phyloP scores from a whole-genome alignment of 345 rosid species.

The Heritiera fomes region DNA sequence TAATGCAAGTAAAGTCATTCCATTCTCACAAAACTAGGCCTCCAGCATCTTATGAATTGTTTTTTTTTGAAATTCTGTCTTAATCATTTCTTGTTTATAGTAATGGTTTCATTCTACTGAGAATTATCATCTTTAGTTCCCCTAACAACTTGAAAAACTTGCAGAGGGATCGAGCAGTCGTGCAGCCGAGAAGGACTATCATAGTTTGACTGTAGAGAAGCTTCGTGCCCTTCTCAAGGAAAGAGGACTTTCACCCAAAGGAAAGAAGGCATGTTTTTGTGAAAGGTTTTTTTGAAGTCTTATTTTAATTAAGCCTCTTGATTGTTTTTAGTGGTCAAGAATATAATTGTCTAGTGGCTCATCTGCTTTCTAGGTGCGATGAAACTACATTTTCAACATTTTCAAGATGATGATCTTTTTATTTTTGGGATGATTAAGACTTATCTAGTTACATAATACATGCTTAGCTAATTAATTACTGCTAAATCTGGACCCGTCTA shows the following conservation, averaged over 20 bases:
- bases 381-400: too few species aligned
- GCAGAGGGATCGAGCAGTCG: conserved; percentile 68
- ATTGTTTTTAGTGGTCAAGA: background rate
- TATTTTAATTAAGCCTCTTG: background rate
- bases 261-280: conserved; percentile 71
- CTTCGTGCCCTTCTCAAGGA: conserved; percentile 84
- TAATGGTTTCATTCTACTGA: background rate
- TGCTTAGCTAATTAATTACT: background rate
- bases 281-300: background rate
- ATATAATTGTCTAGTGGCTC: background rate
- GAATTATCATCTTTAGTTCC: background rate
- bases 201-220: conserved; percentile 78
- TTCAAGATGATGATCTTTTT: too few species aligned
- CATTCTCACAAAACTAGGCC: background rate
- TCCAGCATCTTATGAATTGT: background rate
- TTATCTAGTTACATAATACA: background rate
- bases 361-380: too few species aligned
- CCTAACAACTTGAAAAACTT: background rate
- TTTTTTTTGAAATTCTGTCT: background rate
- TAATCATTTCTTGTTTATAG: background rate
- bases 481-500: background rate
- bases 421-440: background rate
- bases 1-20: background rate
- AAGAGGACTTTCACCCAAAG: conserved; percentile 67
- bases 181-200: conserved; percentile 57